These are phyloP conservation scores for Microsporum canis DNA, from an alignment of 2,329 filamentous ascomycete species.

Conservation along the genomic window DNA sequence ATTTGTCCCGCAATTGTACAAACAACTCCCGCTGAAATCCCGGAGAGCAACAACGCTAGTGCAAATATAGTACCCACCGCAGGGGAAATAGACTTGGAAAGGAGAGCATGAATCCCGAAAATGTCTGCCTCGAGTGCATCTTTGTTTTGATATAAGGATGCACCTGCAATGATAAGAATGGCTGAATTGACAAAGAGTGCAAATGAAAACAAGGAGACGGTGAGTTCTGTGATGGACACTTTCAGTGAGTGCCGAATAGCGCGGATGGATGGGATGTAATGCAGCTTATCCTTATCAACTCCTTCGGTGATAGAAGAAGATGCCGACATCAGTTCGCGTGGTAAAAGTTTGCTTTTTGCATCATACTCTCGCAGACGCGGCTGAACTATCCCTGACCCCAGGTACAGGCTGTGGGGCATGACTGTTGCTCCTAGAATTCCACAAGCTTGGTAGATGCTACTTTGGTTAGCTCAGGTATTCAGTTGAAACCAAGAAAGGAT, in stretches of 20 bases:
- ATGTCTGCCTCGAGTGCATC: constrained; percentile 60
- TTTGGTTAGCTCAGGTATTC: constrained; percentile 6
- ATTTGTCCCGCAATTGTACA: constrained; percentile 87
- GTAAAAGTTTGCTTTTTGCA: constrained; percentile 27
- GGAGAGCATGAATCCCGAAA: constrained; percentile 67
- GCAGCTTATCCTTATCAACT: constrained; percentile 39
- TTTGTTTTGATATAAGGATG: constrained; percentile 49
- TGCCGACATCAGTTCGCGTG: constrained; percentile 18
- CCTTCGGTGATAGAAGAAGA: constrained; percentile 21
- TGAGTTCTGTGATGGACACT: constrained; percentile 60
- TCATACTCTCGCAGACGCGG: constrained; percentile 42
- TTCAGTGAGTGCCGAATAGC: constrained; percentile 66
- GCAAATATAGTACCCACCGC: constrained; percentile 77
- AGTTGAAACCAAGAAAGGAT: constrained; percentile 1
- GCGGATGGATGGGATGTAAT: constrained; percentile 56
- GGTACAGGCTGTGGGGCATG: constrained; percentile 50
- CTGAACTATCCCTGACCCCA: constrained; percentile 47
- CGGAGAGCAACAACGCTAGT: constrained; percentile 66
- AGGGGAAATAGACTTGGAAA: constrained; percentile 56
- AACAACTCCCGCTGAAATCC: constrained; percentile 70
- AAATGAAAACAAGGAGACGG: constrained; percentile 66
- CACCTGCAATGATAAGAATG: constrained; percentile 71
- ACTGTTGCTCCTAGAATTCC: constrained; percentile 45
- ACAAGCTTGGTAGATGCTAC: constrained; percentile 43
- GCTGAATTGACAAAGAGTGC: constrained; percentile 75